Evolutionary conservation across 805 yeast genomes (phyloP), one percentile per base, ranked within the genome.

Genomic region (Yamadazyma phyllophila): DNA sequence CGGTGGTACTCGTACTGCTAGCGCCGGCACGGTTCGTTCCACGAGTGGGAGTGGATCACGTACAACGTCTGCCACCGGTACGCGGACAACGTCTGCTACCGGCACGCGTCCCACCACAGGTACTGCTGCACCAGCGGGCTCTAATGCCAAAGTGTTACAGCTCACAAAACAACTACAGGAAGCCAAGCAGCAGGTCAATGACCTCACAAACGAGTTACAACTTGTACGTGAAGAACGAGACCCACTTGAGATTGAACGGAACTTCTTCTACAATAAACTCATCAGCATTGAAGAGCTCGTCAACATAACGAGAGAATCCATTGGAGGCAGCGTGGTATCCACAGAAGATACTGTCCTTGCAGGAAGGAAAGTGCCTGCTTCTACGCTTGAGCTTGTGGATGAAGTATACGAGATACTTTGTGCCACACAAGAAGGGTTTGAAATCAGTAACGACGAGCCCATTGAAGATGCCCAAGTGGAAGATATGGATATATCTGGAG

Each of bases 221-320:
- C 88, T 83, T 51, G 76, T 77, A 52, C 75, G 74, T 47, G 71
- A 77, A 16, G 80, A 83, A 11, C 77, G 83, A 15, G 86, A 82
- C 40, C 79, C 83, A 11, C 68, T 88, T 41, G 88, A 84, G 57
- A 78, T 86, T 1, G 97, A 94, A 62, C 80, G 98, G 51, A 86
- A 88, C 62, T 89, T 92, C 58, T 94, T 94, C 63, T 92, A 88
- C 67, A 83, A 85, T 58, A 94, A 92, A 66, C 71, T 94, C 43
- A 77, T 96, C 51, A 96, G 88, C 48, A 87, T 94, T 45, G 99
- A 94, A 64, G 80, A 88, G 24, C 66, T 91, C 39, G 78, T 85
- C 20, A 89, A 85, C 57, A 77, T 83, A 17, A 58, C 69, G 34
- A 61, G 60, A 45, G 63, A 61, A n/a, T 47, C 55, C 30, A 52